Percentiles rank a stretch among this genome's conserved stretches.
Conservation (phyloP, 2,329 filamentous ascomycete genomes). For the Diplodia seriata region DNA sequence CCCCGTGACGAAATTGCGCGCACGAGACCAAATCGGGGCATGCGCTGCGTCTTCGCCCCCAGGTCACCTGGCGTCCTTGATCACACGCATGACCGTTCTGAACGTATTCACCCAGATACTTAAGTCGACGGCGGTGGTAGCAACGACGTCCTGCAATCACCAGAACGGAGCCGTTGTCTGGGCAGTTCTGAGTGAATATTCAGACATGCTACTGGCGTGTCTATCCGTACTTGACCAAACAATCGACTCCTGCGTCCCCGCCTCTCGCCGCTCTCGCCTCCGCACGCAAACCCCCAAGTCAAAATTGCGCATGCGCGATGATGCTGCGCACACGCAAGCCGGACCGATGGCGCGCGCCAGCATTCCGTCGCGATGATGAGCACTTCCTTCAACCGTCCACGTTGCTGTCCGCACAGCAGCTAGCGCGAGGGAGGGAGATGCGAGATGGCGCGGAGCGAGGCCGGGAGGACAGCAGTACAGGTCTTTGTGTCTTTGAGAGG, state of each 20-base stretch:
- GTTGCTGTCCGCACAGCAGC: not conserved
- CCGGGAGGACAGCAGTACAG: not conserved
- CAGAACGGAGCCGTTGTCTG: too few relatives aligned
- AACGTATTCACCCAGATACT: not conserved
- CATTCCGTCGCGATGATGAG: not conserved
- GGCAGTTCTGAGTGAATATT: too few relatives aligned
- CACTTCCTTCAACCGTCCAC: not conserved
- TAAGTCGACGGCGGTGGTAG: not conserved
- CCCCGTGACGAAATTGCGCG: too few relatives aligned
- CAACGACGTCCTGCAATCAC: too few relatives aligned
- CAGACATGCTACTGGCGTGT: too few relatives aligned
- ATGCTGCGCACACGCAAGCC: not conserved
- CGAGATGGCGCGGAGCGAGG: not conserved
- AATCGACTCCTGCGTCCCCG: not conserved
- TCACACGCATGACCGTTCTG: too few relatives aligned
- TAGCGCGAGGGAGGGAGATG: too few relatives aligned
- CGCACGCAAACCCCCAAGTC: not conserved
- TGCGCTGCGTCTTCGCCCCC: too few relatives aligned
- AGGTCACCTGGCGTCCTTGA: too few relatives aligned
- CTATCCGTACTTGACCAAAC: too few relatives aligned
- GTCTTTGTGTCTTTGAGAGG: too few relatives aligned
- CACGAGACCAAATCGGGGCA: too few relatives aligned
- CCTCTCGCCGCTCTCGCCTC: not conserved
- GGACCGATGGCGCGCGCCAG: not conserved
- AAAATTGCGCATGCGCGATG: not conserved